Conservation (phyloP, 441 rosid species). For the Cnidoscolus chayamansa region DNA sequence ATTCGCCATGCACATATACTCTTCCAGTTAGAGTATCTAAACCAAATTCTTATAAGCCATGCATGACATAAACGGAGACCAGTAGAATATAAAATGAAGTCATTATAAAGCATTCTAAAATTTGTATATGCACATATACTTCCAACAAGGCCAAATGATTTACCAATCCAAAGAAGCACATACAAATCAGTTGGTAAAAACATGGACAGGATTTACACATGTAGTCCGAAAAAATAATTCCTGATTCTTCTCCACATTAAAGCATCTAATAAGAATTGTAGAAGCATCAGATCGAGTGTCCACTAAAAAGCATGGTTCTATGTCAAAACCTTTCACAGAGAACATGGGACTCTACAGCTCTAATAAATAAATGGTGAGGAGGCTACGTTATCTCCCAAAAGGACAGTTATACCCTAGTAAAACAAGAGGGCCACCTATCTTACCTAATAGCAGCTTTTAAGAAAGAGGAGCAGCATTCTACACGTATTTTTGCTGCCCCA, state of each 20-base stretch:
- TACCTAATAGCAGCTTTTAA: conserved; percentile 85
- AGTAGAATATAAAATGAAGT: not conserved
- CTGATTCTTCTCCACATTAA: not conserved
- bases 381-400: not conserved
- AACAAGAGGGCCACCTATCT: conserved; percentile 22
- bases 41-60: not conserved
- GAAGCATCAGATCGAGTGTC: not conserved
- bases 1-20: not conserved
- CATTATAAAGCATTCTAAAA: not conserved
- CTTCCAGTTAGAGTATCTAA: conserved; percentile 9
- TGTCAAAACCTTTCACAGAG: not conserved
- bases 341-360: not conserved
- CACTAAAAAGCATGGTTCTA: not conserved
- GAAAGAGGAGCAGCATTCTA: conserved; percentile 77
- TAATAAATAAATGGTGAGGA: conserved; percentile 2
- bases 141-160: not conserved
- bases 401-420: not conserved
- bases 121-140: no score
- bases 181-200: not conserved
- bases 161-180: not conserved
- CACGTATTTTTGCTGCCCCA: conserved; percentile 79
- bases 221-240: not conserved
- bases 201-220: not conserved
- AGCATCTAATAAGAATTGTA: not conserved
- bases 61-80: not conserved